Percentiles rank a stretch among this genome's conserved stretches.
Conservation (phyloP, 169 alveolate genomes). For the Cyclospora cayetanensis region DNA sequence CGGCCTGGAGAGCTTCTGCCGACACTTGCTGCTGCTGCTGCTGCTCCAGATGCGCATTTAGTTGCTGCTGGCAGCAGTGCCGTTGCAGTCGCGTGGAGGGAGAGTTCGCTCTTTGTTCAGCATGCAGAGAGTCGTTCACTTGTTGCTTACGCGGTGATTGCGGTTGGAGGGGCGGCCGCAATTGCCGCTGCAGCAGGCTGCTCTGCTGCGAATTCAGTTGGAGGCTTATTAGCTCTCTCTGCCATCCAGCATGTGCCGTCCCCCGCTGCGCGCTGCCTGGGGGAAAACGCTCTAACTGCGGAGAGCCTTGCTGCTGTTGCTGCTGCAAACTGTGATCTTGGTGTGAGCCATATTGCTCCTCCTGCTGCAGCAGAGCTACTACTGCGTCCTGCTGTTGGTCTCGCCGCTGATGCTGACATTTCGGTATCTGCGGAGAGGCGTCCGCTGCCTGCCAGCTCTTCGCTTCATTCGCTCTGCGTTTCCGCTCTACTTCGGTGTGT, state of each 20-base stretch:
- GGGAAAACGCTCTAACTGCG: not conserved
- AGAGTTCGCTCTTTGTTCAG: no score
- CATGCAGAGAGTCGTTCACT: no score
- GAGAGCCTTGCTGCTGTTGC: not conserved
- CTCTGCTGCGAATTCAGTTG: no score
- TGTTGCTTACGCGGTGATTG: no score
- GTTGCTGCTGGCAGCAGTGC: not conserved
- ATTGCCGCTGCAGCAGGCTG: no score
- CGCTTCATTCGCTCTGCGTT: not conserved
- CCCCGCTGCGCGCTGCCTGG: no score
- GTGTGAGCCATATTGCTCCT: not conserved
- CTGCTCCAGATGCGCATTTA: not conserved
- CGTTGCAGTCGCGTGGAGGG: not conserved
- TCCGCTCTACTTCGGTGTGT: not conserved
- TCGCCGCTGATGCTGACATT: no score
- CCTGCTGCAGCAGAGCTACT: not conserved
- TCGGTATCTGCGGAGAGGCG: no score
- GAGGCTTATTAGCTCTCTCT: no score
- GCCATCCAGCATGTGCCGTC: no score
- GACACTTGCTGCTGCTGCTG: not conserved
- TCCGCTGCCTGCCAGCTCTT: not conserved
- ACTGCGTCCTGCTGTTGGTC: not conserved
- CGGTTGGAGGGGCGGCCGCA: no score
- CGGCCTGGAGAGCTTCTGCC: not conserved
- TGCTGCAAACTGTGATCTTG: not conserved